A percentile compares a stretch with the other conserved stretches of the same genome.
Conservation (phyloP, 208 protist genomes). For the Wallacemonas rigidus region DNA sequence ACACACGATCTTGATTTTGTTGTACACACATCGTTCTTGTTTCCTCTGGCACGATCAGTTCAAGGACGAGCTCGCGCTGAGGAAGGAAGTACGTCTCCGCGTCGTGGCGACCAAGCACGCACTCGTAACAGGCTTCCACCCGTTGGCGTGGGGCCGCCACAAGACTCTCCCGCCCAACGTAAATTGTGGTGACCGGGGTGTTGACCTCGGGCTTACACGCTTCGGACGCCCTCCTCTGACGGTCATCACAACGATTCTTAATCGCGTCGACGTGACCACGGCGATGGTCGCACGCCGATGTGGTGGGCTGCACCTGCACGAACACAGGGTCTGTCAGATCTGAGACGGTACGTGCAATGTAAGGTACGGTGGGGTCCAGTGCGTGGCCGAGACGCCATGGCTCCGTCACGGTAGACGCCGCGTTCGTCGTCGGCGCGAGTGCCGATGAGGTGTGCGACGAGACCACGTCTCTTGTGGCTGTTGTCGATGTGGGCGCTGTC, state of each 20-base stretch:
- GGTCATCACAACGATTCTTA: too few relatives aligned
- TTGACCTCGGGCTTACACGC: too few relatives aligned
- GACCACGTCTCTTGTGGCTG: too few relatives aligned
- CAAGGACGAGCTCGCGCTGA: slow-evolving; percentile 76
- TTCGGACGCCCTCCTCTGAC: too few relatives aligned
- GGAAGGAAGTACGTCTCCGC: slow-evolving; percentile 77
- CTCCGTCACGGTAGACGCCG: slow-evolving; percentile 25
- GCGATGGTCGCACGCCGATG: too few relatives aligned
- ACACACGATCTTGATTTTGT: slow-evolving; percentile 59
- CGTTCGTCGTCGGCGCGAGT: not conserved
- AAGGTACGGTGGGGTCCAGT: slow-evolving; percentile 52
- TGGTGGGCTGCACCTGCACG: not conserved
- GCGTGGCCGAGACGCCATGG: slow-evolving; percentile 61
- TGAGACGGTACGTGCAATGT: slow-evolving; percentile 50
- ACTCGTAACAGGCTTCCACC: not conserved
- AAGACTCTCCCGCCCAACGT: too few relatives aligned
- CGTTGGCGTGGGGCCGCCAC: not conserved
- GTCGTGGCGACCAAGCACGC: slow-evolving; percentile 47
- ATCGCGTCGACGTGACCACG: too few relatives aligned
- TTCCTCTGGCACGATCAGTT: slow-evolving; percentile 47
- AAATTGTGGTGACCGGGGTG: too few relatives aligned
- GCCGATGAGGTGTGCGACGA: too few relatives aligned
- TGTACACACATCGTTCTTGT: slow-evolving; percentile 45
- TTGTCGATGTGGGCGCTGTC: too few relatives aligned
- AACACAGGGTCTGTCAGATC: slow-evolving; percentile 26